Conservation (phyloP, 2,329 filamentous ascomycete genomes). For the Hymenoscyphus fraxineus region DNA sequence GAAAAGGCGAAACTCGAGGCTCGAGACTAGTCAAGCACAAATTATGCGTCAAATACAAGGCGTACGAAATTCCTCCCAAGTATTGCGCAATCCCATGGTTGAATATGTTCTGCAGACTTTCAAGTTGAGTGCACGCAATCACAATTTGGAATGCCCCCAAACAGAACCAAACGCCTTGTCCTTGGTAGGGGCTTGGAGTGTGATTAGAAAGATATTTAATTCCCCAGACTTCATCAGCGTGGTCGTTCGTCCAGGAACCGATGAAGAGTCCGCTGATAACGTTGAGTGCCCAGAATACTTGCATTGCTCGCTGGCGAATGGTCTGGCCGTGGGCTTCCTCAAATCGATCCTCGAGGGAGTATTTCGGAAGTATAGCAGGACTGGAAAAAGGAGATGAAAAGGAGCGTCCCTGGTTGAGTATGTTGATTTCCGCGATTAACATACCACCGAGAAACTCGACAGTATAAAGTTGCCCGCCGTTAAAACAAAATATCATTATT, state of each 20-base stretch:
- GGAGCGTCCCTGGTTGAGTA: slow-evolving; percentile 36
- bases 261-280: slow-evolving; percentile 29
- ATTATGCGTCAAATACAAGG: slow-evolving; percentile 57
- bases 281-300: slow-evolving; percentile 30
- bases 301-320: slow-evolving; percentile 13
- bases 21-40: slow-evolving; percentile 40
- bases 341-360: slow-evolving; percentile 13
- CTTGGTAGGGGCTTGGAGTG: slow-evolving; percentile 27
- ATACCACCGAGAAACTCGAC: slow-evolving; percentile 46
- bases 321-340: slow-evolving; percentile 3
- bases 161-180: slow-evolving; percentile 32
- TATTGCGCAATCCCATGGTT: slow-evolving; percentile 49
- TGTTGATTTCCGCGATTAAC: slow-evolving; percentile 43
- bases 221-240: slow-evolving; percentile 25
- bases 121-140: slow-evolving; percentile 35
- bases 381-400: slow-evolving; percentile 22
- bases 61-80: slow-evolving; percentile 53
- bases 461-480: slow-evolving; percentile 25
- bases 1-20: slow-evolving; percentile 24
- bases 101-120: slow-evolving; percentile 42
- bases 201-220: slow-evolving; percentile 25
- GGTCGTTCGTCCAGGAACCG: slow-evolving; percentile 31
- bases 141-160: slow-evolving; percentile 33
- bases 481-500: slow-evolving; percentile 30
- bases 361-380: slow-evolving; percentile 24